These are phyloP conservation scores for Stemphylium lycopersici DNA, from an alignment of 2,329 filamentous ascomycete genomes.

Conservation along the genomic window DNA sequence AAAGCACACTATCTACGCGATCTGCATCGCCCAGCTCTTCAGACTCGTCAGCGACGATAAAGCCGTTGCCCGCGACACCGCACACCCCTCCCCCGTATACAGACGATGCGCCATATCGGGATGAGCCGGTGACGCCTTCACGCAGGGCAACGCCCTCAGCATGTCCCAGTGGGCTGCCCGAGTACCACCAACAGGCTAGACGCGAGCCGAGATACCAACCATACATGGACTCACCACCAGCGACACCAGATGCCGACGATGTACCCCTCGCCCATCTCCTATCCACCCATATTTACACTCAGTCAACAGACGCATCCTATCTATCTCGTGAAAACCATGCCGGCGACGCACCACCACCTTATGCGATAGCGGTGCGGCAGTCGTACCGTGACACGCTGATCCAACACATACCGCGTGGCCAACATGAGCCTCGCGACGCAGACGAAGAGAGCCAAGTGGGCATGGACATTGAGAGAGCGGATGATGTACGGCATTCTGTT, in stretches of 20 bases:
- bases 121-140: not conserved
- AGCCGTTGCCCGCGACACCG: constrained; percentile 5
- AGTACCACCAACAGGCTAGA: not conserved
- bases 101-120: not conserved
- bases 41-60: constrained; percentile 1
- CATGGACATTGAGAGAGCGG: constrained; percentile 12
- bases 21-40: constrained; percentile 2
- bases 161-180: constrained; percentile 33
- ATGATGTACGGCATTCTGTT: constrained; percentile 34
- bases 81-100: constrained; percentile 5
- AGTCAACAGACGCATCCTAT: not conserved
- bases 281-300: constrained; percentile 9
- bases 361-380: constrained; percentile 32
- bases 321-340: constrained; percentile 17
- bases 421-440: not conserved
- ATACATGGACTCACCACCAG: constrained; percentile 12
- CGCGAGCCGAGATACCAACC: constrained; percentile 1
- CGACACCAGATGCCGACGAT: constrained; percentile 27
- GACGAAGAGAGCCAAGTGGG: constrained; percentile 19
- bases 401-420: constrained; percentile 21
- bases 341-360: constrained; percentile 36
- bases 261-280: constrained; percentile 38
- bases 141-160: not conserved
- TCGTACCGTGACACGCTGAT: constrained; percentile 36
- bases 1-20: not conserved